phyloP scores from a whole-genome alignment of 1,284 basidiomycete genomes.

The Leccinum cinnamomeum region DNA sequence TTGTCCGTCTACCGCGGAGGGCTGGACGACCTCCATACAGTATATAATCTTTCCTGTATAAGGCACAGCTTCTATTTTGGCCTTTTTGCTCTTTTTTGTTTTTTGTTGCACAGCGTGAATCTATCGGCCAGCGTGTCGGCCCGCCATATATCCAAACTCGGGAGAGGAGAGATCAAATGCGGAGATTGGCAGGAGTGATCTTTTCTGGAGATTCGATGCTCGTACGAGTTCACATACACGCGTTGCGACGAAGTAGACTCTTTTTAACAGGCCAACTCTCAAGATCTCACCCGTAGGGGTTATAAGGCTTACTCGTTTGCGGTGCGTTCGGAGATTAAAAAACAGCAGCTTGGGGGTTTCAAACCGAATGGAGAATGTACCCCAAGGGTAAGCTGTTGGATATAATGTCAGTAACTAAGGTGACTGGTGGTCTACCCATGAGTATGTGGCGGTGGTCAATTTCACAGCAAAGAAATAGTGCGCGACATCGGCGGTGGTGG shows the following conservation, averaged over 20 bases:
- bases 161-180: background rate
- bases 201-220: background rate
- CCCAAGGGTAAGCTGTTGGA: background rate
- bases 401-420: background rate
- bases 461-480: background rate
- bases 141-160: background rate
- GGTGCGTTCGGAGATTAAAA: background rate
- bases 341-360: background rate
- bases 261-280: background rate
- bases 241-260: background rate
- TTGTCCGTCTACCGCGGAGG: background rate
- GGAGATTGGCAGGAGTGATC: background rate
- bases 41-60: background rate
- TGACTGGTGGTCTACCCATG: background rate
- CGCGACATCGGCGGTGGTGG: background rate
- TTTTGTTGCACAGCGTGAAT: background rate
- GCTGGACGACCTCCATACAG: background rate
- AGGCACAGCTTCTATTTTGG: background rate
- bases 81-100: background rate
- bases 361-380: background rate
- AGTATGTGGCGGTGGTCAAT: background rate
- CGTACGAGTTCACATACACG: background rate
- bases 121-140: background rate
- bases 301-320: background rate
- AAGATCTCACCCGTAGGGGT: background rate